Conservation (phyloP, 2,329 filamentous ascomycete species). For the Cadophora sp. region DNA sequence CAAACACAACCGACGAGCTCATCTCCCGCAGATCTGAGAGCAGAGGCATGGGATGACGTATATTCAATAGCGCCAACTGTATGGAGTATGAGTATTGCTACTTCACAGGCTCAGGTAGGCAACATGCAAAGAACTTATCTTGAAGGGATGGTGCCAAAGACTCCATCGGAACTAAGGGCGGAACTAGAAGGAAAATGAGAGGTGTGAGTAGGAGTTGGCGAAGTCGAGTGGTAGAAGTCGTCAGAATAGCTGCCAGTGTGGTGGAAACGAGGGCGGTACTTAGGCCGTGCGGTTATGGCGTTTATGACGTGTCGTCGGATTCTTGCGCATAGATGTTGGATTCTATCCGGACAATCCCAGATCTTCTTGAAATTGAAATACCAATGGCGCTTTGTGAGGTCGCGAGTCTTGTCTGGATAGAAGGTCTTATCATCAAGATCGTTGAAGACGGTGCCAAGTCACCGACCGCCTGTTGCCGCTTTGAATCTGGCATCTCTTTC, state of each 20-base stretch:
- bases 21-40: background rate
- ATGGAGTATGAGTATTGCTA: background rate
- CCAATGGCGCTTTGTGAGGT: background rate
- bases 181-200: background rate
- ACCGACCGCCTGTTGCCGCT: too few relatives aligned
- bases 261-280: background rate
- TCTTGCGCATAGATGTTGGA: background rate
- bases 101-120: slow-evolving; percentile 8
- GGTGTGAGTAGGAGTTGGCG: background rate
- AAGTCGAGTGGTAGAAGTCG: background rate
- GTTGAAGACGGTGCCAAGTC: too few relatives aligned
- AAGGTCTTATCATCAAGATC: too few relatives aligned
- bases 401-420: too few relatives aligned
- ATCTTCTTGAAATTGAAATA: background rate
- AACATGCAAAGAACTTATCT: slow-evolving; percentile 13
- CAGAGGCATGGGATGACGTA: background rate
- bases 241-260: background rate
- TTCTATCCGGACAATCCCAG: background rate
- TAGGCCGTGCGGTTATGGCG: background rate
- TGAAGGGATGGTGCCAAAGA: slow-evolving; percentile 17
- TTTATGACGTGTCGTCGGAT: background rate
- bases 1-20: background rate
- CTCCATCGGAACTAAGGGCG: background rate
- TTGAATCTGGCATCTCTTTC: too few relatives aligned
- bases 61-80: background rate